Conservation (phyloP, 2,329 filamentous ascomycete genomes). For the Alternaria hordeiaustralica region DNA sequence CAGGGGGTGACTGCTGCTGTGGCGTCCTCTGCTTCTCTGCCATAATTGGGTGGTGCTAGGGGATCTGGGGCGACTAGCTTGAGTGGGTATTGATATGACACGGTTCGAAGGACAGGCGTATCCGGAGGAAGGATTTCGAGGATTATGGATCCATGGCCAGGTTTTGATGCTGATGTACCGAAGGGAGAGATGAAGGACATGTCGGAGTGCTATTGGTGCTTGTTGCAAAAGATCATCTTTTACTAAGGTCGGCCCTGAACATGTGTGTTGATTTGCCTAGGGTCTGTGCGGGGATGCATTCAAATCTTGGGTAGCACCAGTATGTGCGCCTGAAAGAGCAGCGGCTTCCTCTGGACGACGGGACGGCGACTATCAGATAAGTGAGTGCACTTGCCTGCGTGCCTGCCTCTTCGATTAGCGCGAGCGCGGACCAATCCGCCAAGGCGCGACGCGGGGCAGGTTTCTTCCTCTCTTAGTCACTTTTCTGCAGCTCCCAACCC, state of each 20-base stretch:
- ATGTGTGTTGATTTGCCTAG: background rate
- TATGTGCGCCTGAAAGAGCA: background rate
- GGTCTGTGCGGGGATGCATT: background rate
- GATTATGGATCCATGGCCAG: slow-evolving; percentile 80
- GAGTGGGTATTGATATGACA: slow-evolving; percentile 91
- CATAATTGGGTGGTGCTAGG: slow-evolving; percentile 60
- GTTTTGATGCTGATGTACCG: slow-evolving; percentile 71
- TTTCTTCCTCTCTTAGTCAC: slow-evolving; percentile 7
- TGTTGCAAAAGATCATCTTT: slow-evolving; percentile 17
- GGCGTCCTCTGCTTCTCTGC: background rate
- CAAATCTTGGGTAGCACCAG: background rate
- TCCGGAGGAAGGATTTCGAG: slow-evolving; percentile 74
- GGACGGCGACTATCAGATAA: background rate
- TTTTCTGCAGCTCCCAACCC: slow-evolving; percentile 16
- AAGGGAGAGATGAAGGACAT: slow-evolving; percentile 69
- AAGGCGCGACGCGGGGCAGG: slow-evolving; percentile 9
- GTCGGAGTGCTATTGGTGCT: slow-evolving; percentile 16
- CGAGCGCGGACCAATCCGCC: slow-evolving; percentile 7
- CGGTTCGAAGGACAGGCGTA: slow-evolving; percentile 72
- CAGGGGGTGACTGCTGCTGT: slow-evolving; percentile 26
- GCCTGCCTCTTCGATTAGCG: background rate
- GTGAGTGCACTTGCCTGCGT: background rate
- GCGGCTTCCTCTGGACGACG: background rate
- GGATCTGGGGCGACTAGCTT: slow-evolving; percentile 87
- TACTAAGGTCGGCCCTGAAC: background rate